phyloP scores from a whole-genome alignment of 805 yeast genomes.

The Saccharomycopsis sp. region DNA sequence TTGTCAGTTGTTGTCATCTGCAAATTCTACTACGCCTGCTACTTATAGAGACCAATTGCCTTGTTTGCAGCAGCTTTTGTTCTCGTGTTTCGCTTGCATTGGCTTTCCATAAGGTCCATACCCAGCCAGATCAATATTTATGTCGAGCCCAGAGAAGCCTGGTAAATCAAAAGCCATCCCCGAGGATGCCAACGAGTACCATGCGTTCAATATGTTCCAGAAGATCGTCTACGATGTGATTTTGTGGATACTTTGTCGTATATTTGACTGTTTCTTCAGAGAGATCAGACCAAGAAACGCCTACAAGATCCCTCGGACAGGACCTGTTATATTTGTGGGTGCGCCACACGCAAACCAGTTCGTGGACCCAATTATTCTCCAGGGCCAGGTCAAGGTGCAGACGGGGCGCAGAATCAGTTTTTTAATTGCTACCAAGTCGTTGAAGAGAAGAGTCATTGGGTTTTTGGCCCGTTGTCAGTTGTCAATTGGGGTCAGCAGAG shows the following conservation, averaged over 20 bases:
- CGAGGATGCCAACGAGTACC: slow-evolving; percentile 22
- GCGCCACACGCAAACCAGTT: slow-evolving; percentile 97
- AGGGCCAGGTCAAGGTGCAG: slow-evolving; percentile 69
- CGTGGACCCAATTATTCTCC: slow-evolving; percentile 71
- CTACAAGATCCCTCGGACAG: slow-evolving; percentile 45
- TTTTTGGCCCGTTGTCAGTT: slow-evolving; percentile 65
- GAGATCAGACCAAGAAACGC: slow-evolving; percentile 89
- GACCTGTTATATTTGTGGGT: slow-evolving; percentile 63
- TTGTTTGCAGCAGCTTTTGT: not conserved
- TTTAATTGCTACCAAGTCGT: slow-evolving; percentile 78
- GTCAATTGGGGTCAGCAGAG: slow-evolving; percentile 86
- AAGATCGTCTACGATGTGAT: slow-evolving; percentile 45
- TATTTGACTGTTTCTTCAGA: slow-evolving; percentile 70
- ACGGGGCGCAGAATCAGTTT: slow-evolving; percentile 69
- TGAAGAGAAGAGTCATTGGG: slow-evolving; percentile 63
- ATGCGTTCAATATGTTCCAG: slow-evolving; percentile 34
- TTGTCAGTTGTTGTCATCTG: no score
- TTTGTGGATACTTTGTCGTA: slow-evolving; percentile 41
- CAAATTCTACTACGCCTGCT: no score
- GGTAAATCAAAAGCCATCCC: not conserved
- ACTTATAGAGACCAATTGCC: not conserved
- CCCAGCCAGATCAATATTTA: no score
- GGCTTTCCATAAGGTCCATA: no score
- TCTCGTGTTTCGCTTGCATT: not conserved
- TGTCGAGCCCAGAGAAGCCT: not conserved